Conservation (phyloP, 2,329 filamentous ascomycete genomes). For the Saccharata proteae region DNA sequence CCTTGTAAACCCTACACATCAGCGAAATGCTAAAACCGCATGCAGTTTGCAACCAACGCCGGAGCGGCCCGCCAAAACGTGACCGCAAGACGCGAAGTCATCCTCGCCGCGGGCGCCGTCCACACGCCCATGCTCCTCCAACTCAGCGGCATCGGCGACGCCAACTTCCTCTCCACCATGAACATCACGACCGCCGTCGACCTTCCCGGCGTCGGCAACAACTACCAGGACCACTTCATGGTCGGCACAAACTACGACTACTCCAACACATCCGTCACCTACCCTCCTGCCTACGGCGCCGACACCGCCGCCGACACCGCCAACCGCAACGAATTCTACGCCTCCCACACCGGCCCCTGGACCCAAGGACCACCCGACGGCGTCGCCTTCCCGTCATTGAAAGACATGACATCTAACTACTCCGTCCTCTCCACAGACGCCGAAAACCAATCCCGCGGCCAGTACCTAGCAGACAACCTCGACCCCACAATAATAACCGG, state of each 20-base stretch:
- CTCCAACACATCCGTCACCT: conserved; percentile 1
- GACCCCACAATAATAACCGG: conserved; percentile 5
- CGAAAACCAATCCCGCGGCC: neutral
- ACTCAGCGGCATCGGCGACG: conserved; percentile 47
- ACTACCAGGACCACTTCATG: conserved; percentile 19
- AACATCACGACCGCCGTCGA: conserved; percentile 16
- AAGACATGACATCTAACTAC: conserved; percentile 6
- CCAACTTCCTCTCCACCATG: conserved; percentile 16
- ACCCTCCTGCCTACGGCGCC: conserved; percentile 4
- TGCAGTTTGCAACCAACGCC: conserved; percentile 3
- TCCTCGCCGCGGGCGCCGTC: conserved; percentile 46
- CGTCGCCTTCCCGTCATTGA: conserved; percentile 9
- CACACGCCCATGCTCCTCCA: conserved; percentile 49
- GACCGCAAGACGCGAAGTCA: conserved; percentile 36
- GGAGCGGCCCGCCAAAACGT: conserved; percentile 14
- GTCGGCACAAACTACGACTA: conserved; percentile 14
- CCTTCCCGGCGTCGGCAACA: conserved; percentile 19
- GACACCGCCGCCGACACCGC: conserved; percentile 1
- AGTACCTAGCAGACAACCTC: conserved; percentile 1
- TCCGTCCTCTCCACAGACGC: conserved; percentile 1
- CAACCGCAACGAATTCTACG: conserved; percentile 2
- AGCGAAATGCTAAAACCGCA: too few relatives aligned
- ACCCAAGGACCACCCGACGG: conserved; percentile 7
- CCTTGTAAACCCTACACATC: too few relatives aligned
- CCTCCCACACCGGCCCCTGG: conserved; percentile 4